These are phyloP conservation scores for Penicillium sp. DNA, from an alignment of 2,329 filamentous ascomycete species.

Conservation along the genomic window DNA sequence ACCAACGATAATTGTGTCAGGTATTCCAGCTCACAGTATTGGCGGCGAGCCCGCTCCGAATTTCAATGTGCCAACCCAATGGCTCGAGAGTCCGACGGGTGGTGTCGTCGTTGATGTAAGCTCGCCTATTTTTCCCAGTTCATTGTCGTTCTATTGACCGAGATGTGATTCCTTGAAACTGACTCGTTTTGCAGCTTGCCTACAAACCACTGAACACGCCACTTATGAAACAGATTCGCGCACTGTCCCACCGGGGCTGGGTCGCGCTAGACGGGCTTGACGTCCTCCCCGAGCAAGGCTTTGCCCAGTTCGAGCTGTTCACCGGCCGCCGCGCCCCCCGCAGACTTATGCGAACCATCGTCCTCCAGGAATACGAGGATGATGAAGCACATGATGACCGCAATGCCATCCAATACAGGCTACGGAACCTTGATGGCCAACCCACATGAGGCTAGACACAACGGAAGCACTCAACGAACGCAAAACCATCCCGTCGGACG, in stretches of 20 bases:
- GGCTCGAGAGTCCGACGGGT: slow-evolving; percentile 43
- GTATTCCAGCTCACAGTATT: slow-evolving; percentile 42
- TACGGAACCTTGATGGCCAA: slow-evolving; percentile 37
- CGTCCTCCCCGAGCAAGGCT: slow-evolving; percentile 44
- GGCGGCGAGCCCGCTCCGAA: slow-evolving; percentile 39
- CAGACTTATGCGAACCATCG: slow-evolving; percentile 40
- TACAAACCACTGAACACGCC: slow-evolving; percentile 45
- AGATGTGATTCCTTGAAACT: background rate
- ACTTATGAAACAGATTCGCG: slow-evolving; percentile 41
- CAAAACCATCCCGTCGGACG: background rate
- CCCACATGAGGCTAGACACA: slow-evolving; percentile 25
- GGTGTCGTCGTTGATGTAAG: slow-evolving; percentile 46
- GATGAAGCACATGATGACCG: slow-evolving; percentile 38
- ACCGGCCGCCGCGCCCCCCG: slow-evolving; percentile 43
- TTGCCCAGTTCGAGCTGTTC: slow-evolving; percentile 45
- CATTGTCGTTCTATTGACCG: background rate
- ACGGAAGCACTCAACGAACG: background rate
- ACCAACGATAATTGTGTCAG: slow-evolving; percentile 42
- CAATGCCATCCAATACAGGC: slow-evolving; percentile 31
- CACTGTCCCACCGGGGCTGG: slow-evolving; percentile 41
- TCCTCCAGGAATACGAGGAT: slow-evolving; percentile 38
- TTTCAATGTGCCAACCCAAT: slow-evolving; percentile 38
- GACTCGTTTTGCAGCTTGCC: slow-evolving; percentile 32
- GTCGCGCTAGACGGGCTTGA: slow-evolving; percentile 44
- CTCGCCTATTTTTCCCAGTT: background rate